Conservation (phyloP, 139 green algal species). For the Chlamydomonas asymmetrica region DNA sequence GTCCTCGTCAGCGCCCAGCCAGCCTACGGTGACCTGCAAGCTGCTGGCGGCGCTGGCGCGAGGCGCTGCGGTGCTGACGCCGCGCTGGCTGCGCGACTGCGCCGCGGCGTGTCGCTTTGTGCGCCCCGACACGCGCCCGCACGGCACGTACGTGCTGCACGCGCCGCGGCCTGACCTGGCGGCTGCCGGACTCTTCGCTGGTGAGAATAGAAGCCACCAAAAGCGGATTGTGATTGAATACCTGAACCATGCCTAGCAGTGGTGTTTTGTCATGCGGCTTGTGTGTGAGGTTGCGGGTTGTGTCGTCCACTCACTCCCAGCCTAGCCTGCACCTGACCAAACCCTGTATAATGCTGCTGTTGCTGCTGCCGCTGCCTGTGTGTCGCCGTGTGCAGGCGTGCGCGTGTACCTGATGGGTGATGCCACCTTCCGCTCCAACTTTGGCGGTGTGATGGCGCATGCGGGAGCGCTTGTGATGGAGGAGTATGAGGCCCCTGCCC, state of each 20-base stretch:
- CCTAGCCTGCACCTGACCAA: background rate
- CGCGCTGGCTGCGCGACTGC: conserved; percentile 17
- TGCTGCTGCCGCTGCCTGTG: background rate
- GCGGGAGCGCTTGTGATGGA: conserved; percentile 17
- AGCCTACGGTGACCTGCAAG: conserved; percentile 9
- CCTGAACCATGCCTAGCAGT: background rate
- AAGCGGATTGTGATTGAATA: background rate
- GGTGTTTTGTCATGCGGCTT: background rate
- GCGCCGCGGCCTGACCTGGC: conserved; percentile 11
- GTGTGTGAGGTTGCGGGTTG: background rate
- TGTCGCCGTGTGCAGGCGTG: background rate
- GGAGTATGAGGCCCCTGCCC: conserved; percentile 14
- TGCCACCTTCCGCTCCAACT: conserved; percentile 12
- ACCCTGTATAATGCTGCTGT: background rate
- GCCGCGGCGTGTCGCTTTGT: conserved; percentile 13
- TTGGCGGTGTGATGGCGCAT: conserved; percentile 15
- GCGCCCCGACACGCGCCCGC: background rate
- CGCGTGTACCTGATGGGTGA: conserved; percentile 19
- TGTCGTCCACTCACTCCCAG: background rate
- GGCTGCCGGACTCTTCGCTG: conserved; percentile 14
- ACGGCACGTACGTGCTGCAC: conserved; percentile 6
- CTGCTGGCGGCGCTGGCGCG: conserved; percentile 24
- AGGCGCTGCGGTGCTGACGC: conserved; percentile 19
- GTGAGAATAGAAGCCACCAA: background rate
- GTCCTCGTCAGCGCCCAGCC: too few species aligned